phyloP scores from a whole-genome alignment of 768 basidiomycete genomes.

The Lanmaoa rubissima region DNA sequence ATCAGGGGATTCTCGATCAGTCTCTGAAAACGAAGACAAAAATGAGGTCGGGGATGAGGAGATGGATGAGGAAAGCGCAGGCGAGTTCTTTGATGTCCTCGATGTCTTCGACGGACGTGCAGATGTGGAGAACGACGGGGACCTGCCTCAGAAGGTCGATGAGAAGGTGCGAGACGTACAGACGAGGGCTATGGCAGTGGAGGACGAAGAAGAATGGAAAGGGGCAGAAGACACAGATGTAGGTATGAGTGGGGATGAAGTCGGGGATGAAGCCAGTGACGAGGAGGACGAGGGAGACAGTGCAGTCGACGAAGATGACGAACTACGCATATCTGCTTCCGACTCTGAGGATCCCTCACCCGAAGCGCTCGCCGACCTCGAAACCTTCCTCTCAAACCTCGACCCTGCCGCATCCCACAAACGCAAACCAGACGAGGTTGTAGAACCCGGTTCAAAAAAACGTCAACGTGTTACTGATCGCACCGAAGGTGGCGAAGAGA shows the following conservation, averaged over 20 bases:
- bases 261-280: conserved; percentile 29
- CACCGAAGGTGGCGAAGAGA: conserved; percentile 77
- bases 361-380: conserved; percentile 66
- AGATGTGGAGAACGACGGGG: conserved; percentile 28
- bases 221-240: conserved; percentile 21
- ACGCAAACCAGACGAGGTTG: conserved; percentile 39
- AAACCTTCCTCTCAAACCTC: conserved; percentile 68
- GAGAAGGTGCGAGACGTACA: conserved; percentile 28
- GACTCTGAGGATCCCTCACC: conserved; percentile 50
- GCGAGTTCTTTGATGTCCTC: conserved; percentile 60
- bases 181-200: conserved; percentile 55
- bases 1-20: conserved; percentile 18
- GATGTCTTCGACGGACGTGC: conserved; percentile 67
- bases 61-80: conserved; percentile 47
- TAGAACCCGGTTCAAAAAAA: conserved; percentile 41
- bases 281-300: conserved; percentile 34
- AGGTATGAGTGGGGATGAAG: conserved; percentile 37
- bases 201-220: conserved; percentile 33
- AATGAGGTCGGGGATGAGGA: conserved; percentile 39
- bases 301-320: conserved; percentile 35
- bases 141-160: conserved; percentile 9
- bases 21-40: conserved; percentile 29
- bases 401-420: conserved; percentile 57
- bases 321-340: conserved; percentile 46
- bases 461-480: conserved; percentile 63